These are phyloP conservation scores for Moesziomyces sp. DNA, from an alignment of 1,284 basidiomycete genomes.

Conservation along the genomic window DNA sequence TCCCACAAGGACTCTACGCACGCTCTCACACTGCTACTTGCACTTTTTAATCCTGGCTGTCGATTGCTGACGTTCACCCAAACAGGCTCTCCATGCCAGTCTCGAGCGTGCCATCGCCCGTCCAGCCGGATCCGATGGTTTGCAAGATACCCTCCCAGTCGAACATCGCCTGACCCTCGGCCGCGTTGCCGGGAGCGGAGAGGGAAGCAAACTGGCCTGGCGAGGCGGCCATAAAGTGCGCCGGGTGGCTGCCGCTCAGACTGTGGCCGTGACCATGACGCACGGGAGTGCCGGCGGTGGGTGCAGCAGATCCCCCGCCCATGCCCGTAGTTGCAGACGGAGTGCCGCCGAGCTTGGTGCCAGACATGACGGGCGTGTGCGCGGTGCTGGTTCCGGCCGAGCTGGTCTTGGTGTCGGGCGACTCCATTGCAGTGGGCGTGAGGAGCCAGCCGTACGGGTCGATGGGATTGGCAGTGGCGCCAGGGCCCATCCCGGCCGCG, in stretches of 20 bases:
- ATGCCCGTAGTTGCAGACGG: constrained; percentile 2
- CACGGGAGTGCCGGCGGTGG: constrained; percentile 3
- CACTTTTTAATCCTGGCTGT: background rate
- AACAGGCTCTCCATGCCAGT: constrained; percentile 46
- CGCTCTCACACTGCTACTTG: background rate
- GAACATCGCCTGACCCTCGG: constrained; percentile 32
- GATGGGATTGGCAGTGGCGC: constrained; percentile 27
- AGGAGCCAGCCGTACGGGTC: constrained; percentile 50
- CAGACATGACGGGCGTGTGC: constrained; percentile 28
- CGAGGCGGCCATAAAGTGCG: constrained; percentile 21
- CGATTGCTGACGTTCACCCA: constrained; percentile 8
- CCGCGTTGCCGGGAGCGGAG: constrained; percentile 1
- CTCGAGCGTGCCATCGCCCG: constrained; percentile 43
- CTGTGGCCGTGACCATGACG: constrained; percentile 18
- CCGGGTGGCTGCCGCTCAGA: constrained; percentile 7
- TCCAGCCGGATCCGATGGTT: constrained; percentile 47
- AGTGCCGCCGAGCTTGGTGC: constrained; percentile 6
- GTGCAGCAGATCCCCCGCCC: background rate
- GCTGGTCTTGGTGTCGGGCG: constrained; percentile 26
- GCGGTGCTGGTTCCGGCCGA: constrained; percentile 18
- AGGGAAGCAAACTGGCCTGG: constrained; percentile 20
- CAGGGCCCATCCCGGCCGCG: background rate
- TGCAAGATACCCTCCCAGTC: constrained; percentile 50
- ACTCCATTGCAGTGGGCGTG: constrained; percentile 35
- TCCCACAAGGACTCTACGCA: background rate